A percentile compares a stretch with the other conserved stretches of the same genome.
Evolutionary conservation across 2,329 filamentous ascomycete genomes (phyloP).

Genomic region (Apiospora rasikravindrae): DNA sequence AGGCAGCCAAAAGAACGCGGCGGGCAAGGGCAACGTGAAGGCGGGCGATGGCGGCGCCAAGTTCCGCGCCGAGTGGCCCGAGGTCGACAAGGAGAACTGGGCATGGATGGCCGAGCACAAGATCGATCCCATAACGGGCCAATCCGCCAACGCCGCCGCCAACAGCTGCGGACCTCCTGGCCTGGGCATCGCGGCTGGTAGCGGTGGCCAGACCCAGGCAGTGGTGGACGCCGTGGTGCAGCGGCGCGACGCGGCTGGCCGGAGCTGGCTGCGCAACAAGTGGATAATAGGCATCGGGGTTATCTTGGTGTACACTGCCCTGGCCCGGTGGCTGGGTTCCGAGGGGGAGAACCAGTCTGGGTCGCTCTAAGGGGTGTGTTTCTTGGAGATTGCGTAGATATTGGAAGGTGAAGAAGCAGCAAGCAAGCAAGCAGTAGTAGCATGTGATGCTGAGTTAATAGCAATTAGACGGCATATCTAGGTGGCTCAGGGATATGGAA

Average conservation of each 20-base stretch:
- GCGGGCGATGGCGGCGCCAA: slow-evolving; percentile 91
- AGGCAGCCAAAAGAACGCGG: slow-evolving; percentile 68
- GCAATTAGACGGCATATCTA: neutral
- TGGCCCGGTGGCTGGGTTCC: slow-evolving; percentile 72
- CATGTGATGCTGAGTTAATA: neutral
- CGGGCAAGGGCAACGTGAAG: slow-evolving; percentile 79
- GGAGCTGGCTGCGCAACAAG: slow-evolving; percentile 84
- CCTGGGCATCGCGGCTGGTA: slow-evolving; percentile 65
- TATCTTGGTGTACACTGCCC: slow-evolving; percentile 82
- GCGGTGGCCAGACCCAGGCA: slow-evolving; percentile 69
- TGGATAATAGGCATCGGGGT: slow-evolving; percentile 67
- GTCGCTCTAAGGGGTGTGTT: neutral
- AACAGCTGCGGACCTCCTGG: slow-evolving; percentile 54
- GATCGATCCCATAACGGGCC: slow-evolving; percentile 79
- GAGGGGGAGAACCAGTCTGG: neutral
- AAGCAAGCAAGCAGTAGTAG: neutral
- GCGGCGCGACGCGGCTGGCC: slow-evolving; percentile 74
- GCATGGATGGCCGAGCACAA: slow-evolving; percentile 86
- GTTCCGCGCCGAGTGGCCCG: slow-evolving; percentile 88
- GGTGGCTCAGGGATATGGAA: neutral
- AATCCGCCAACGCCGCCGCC: slow-evolving; percentile 52
- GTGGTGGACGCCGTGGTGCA: slow-evolving; percentile 78
- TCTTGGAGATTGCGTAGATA: neutral
- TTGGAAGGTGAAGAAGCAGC: neutral
- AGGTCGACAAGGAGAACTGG: slow-evolving; percentile 88